phyloP scores from a whole-genome alignment of 306 rosid species.

The Cucumis melo region DNA sequence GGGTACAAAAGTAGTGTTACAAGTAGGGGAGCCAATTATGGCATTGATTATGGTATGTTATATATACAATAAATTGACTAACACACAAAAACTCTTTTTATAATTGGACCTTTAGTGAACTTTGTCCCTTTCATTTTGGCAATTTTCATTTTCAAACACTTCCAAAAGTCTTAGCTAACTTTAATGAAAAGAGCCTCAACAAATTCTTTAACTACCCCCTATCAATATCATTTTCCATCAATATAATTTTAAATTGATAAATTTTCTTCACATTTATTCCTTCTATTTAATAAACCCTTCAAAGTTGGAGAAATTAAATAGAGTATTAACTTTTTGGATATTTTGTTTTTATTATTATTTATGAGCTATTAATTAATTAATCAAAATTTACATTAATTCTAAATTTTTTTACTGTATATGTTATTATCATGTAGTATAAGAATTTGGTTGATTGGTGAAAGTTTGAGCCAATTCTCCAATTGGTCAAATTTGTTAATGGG shows the following conservation, averaged over 20 bases:
- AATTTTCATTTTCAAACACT: not conserved
- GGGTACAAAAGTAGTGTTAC: not conserved
- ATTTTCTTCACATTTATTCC: not conserved
- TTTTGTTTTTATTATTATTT: not conserved
- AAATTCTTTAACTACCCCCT: not conserved
- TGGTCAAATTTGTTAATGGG: not conserved
- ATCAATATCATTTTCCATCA: not conserved
- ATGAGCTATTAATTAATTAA: not conserved
- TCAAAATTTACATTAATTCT: not conserved
- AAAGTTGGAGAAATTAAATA: not conserved
- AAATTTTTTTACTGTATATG: not conserved
- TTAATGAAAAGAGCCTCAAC: not conserved
- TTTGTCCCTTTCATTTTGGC: not conserved
- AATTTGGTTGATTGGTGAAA: not conserved
- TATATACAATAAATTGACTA: not conserved
- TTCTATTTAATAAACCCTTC: not conserved
- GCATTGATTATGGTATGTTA: not conserved
- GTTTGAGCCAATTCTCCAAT: not conserved
- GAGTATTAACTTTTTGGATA: too few relatives aligned
- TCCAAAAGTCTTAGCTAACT: not conserved
- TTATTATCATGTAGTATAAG: not conserved
- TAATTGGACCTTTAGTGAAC: not conserved
- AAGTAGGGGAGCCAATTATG: slow-evolving; percentile 7
- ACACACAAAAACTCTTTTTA: not conserved
- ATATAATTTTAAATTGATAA: not conserved